phyloP scores from a whole-genome alignment of 305 asterid genomes.

The Fraxinus baroniana region DNA sequence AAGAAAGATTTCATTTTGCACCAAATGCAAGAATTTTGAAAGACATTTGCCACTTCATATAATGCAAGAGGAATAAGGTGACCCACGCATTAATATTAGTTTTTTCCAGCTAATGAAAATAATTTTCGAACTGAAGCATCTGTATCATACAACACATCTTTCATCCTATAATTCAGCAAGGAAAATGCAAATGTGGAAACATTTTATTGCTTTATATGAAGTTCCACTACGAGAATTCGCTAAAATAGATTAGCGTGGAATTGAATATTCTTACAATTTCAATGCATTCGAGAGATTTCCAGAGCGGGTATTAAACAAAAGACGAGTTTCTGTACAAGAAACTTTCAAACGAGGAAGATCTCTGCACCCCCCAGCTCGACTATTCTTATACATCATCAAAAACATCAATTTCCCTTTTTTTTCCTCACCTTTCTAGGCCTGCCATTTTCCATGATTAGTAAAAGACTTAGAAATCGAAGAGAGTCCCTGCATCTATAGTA shows the following conservation, averaged over 20 bases:
- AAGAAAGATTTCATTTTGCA: too few species aligned
- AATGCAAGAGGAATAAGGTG: too few species aligned
- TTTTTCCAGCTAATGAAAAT: too few species aligned
- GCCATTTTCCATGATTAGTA: neutral
- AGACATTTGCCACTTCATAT: too few species aligned
- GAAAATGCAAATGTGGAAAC: neutral
- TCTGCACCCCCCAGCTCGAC: conserved; percentile 8
- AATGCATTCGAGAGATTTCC: neutral
- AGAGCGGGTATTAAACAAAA: neutral
- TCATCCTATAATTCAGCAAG: neutral
- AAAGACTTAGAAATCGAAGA: conserved; percentile 39
- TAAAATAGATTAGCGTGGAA: neutral
- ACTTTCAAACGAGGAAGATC: conserved; percentile 11
- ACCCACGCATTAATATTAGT: too few species aligned
- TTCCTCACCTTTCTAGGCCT: neutral
- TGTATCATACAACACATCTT: neutral
- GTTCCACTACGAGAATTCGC: neutral
- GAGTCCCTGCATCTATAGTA: conserved; percentile 45
- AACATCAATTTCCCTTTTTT: neutral
- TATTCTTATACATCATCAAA: neutral
- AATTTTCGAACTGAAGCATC: neutral
- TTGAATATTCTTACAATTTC: neutral
- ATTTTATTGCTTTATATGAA: neutral
- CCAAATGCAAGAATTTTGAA: too few species aligned
- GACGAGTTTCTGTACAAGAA: conserved; percentile 24